Conservation (phyloP, 2,329 filamentous ascomycete species). For the Aureobasidium sp. region DNA sequence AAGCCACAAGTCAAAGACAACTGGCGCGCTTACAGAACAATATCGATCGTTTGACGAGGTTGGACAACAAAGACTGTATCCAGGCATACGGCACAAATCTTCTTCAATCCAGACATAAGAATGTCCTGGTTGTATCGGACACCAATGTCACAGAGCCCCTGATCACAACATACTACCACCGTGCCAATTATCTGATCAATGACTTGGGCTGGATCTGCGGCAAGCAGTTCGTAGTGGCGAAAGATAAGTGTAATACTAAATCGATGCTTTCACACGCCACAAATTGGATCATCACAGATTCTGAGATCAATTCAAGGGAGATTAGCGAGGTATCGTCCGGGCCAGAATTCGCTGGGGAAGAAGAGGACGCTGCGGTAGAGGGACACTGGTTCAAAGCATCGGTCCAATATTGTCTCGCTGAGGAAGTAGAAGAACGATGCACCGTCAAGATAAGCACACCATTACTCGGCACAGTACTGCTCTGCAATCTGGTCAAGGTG, state of each 20-base stretch:
- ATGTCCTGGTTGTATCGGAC: not conserved
- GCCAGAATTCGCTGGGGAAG: too few species aligned
- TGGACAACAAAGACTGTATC: slow-evolving; percentile 10
- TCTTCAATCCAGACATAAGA: not conserved
- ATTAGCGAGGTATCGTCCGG: too few species aligned
- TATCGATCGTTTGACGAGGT: not conserved
- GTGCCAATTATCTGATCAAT: not conserved
- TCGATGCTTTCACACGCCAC: not conserved
- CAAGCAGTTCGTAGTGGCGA: not conserved
- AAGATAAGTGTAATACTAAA: not conserved
- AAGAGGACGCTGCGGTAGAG: too few species aligned
- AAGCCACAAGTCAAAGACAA: not conserved
- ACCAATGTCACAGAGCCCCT: not conserved
- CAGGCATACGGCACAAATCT: not conserved
- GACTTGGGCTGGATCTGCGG: not conserved
- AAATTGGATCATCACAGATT: not conserved
- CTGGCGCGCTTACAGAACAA: not conserved
- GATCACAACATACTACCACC: not conserved
- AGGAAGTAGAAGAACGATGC: not conserved
- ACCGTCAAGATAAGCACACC: not conserved
- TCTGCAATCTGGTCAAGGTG: slow-evolving; percentile 3
- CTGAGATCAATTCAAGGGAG: too few species aligned
- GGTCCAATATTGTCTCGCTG: not conserved
- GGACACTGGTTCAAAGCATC: not conserved
- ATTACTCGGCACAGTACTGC: not conserved